Evolutionary conservation across 768 basidiomycete species (phyloP).

Genomic region (Antrodiella citrinella): DNA sequence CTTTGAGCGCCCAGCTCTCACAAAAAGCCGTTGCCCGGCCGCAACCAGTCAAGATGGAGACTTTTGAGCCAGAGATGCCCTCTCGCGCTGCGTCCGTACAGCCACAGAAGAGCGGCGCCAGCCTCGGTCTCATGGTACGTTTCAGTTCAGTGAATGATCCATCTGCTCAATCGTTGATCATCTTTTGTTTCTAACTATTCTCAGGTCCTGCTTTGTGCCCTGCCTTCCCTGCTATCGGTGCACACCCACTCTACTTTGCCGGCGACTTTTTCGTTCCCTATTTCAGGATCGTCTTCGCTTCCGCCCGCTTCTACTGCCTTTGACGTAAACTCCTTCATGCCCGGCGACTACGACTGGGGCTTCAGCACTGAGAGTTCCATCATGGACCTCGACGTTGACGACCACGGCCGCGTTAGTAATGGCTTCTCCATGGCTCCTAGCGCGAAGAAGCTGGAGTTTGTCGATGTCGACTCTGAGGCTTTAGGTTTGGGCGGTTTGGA

Average conservation of each 20-base stretch:
- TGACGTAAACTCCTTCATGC: conserved; percentile 21
- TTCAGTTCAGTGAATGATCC: background rate
- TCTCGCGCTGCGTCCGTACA: conserved; percentile 25
- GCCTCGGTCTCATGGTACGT: conserved; percentile 65
- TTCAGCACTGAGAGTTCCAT: conserved; percentile 15
- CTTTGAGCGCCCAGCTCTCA: conserved; percentile 56
- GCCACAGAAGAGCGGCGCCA: conserved; percentile 52
- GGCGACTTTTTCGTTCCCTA: conserved; percentile 48
- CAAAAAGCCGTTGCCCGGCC: conserved; percentile 23
- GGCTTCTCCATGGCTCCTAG: conserved; percentile 23
- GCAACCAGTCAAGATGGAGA: conserved; percentile 46
- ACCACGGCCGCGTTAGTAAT: conserved; percentile 18
- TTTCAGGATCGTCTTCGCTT: conserved; percentile 27
- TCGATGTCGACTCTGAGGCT: conserved; percentile 40
- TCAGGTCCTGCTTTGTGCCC: conserved; percentile 72
- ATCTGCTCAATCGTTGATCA: conserved; percentile 9
- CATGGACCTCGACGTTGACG: conserved; percentile 24
- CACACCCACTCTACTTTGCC: conserved; percentile 45
- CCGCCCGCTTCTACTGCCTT: conserved; percentile 35
- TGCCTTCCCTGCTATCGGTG: conserved; percentile 67
- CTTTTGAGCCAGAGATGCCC: conserved; percentile 41
- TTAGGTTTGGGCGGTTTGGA: conserved; percentile 51
- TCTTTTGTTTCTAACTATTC: conserved; percentile 5
- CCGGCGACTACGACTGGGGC: conserved; percentile 30
- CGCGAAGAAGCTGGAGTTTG: conserved; percentile 46